Percentiles rank a stretch among this genome's conserved stretches.
phyloP scores from a whole-genome alignment of 75 land plant genomes.

The Pinus albicaulis region DNA sequence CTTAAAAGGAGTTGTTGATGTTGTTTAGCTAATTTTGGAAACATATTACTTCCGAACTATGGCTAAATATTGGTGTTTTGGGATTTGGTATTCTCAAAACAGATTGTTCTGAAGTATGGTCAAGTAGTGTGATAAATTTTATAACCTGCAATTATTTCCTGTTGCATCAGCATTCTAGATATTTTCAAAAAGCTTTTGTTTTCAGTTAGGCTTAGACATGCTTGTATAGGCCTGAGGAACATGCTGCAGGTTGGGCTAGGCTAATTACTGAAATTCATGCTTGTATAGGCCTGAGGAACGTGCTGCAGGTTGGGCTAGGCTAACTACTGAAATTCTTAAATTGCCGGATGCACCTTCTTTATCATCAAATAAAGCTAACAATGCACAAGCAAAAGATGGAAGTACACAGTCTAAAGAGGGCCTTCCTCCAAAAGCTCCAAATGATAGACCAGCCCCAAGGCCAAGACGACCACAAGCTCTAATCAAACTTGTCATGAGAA shows the following conservation, averaged over 20 bases:
- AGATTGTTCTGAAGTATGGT: too few species aligned
- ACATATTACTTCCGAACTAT: background rate
- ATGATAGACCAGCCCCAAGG: conserved; percentile 65
- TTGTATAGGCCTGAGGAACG: conserved; percentile 82
- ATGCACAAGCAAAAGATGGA: conserved; percentile 36
- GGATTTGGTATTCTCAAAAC: background rate
- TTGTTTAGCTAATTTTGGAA: background rate
- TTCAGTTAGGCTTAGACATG: background rate
- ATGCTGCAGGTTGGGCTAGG: conserved; percentile 89
- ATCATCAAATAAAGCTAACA: conserved; percentile 25
- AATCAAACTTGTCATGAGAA: conserved; percentile 94
- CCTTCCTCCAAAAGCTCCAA: conserved; percentile 53
- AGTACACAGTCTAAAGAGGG: conserved; percentile 42
- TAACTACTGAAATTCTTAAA: conserved; percentile 88
- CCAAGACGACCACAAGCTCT: conserved; percentile 91
- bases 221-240: conserved; percentile 76
- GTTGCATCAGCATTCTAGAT: background rate
- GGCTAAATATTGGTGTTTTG: background rate
- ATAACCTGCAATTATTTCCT: background rate
- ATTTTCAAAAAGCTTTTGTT: background rate
- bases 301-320: conserved; percentile 85
- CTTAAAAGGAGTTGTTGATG: background rate
- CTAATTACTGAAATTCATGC: conserved; percentile 44
- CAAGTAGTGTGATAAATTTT: too few species aligned
- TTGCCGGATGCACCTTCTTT: conserved; percentile 88